Base-by-base conservation (phyloP, 2,329 filamentous ascomycete species). In the Zymoseptoria crescenta region DNA sequence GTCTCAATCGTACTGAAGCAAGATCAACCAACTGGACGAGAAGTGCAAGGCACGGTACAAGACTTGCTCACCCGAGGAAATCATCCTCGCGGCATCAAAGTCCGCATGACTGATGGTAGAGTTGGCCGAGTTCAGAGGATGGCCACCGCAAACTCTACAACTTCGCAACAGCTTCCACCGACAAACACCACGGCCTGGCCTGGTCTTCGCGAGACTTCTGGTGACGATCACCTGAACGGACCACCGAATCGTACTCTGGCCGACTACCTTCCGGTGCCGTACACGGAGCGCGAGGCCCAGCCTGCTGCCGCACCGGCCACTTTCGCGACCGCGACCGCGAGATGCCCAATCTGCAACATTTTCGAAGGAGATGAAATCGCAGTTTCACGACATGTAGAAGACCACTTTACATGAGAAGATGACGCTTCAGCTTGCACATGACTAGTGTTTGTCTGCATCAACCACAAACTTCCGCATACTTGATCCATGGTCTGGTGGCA, bases 1-100 rank as follows among this genome's bases (percentile, higher is more conserved):
- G 89, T 92, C 56, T 87, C 85, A 54, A 89, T 93, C 57, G 79
- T 92, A 1, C 79, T 91, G 30, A 93, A 93, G 68, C 79, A 81
- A 61, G 88, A 93, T 72, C 89, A 93, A 70, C 82, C 82, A 1
- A 91, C 87, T 0, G 89, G 88, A 6, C 81, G 81, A 52, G 85
- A 89, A 66, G 88, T 90, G 1, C 76, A 79, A 51, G 89, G 89
- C 24, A 73, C 79, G 4, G 83, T 93, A 1, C 79, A 80, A 56
- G 83, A 90, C 52, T 72, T 92, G 0, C 77, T 93, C 53, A 92
- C 88, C 1, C 78, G 82, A 1, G 87, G 87, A 27, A 83, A 92
- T 65, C 89, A 93, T 67, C 87, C 87, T 2, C 81, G 87, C 8
- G 89, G 89, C 41, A 89, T 92, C 75, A 93, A 92, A 73, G 67